phyloP scores from a whole-genome alignment of 306 rosid genomes.

The Vachellia pachyceras region DNA sequence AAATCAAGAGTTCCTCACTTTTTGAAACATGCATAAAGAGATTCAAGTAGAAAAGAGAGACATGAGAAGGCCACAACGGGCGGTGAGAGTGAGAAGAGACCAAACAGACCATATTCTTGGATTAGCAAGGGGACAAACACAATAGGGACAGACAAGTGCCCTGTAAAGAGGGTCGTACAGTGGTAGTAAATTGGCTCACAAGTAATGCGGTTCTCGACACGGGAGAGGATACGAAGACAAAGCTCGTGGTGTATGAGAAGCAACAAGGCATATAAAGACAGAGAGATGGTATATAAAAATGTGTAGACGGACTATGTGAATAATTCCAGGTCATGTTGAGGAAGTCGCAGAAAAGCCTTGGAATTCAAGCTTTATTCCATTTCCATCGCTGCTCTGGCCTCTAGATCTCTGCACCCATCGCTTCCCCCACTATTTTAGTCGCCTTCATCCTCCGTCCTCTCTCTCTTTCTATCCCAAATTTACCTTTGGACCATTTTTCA shows the following conservation, averaged over 20 bases:
- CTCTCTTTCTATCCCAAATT: not conserved
- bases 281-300: constrained; percentile 40
- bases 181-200: constrained; percentile 49
- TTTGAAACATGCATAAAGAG: constrained; percentile 36
- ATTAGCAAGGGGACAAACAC: constrained; percentile 63
- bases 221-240: constrained; percentile 40
- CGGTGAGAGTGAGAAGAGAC: constrained; percentile 38
- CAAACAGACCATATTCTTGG: constrained; percentile 59
- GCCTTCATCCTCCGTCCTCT: not conserved
- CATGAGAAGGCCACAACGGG: constrained; percentile 36
- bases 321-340: not conserved
- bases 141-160: constrained; percentile 43
- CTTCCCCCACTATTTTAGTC: not conserved
- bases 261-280: constrained; percentile 26
- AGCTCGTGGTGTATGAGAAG: constrained; percentile 5
- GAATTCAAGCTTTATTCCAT: constrained; percentile 40
- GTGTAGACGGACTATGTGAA: constrained; percentile 30
- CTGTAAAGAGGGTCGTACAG: constrained; percentile 43
- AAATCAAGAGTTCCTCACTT: constrained; percentile 37
- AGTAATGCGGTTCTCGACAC: constrained; percentile 44
- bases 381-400: constrained; percentile 39
- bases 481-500: not conserved
- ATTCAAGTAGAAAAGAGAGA: constrained; percentile 42
- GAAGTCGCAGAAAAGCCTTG: constrained; percentile 20
- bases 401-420: constrained; percentile 39